Evolutionary conservation across 2,329 filamentous ascomycete genomes (phyloP), one percentile per base, ranked within the genome.

Genomic region (Sarocladium brachiariae): DNA sequence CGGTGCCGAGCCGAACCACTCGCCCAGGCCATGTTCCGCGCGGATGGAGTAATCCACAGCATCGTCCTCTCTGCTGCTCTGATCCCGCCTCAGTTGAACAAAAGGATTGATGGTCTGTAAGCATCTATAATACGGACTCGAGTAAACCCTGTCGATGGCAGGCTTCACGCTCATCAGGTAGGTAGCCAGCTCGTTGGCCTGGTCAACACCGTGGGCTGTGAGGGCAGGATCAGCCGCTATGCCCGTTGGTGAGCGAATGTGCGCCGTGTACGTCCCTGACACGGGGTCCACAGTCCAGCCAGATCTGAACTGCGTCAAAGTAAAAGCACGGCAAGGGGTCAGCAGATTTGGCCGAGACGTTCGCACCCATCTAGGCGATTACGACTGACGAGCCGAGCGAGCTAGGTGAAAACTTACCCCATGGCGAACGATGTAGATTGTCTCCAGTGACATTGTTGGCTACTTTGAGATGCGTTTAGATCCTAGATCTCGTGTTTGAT

Each of bases 1-100:
- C 53, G 83, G 82, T 14, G 91, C 89, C 45, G 81, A 76, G 23
- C 93, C 93, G 65, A 93, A 97, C 86, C 93, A 97, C 72, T 99
- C 93, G 54, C 88, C 85, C 34, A 83, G 60, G 11, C 79, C 80
- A 51, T 72, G 68, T 58, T 84, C 81, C 45, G 74, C 76, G 31
- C 77, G 73, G 54, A 84, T 76, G 34, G 61, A 67, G 51, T 67
- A 57, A 23, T 62, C 56, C 37, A 58, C 55, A 54, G 52, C 52
- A 43, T 48, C 57, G 35, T 43, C 19, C 57, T 33, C 30, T n/a
- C n/a, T n/a, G 11, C 14, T 34, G 21, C 30, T 41, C 37, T 57
- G 53, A 46, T 58, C 52, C 35, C 55, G 61, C 56, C 65, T 62
- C 47, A 81, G 71, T 10, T 71, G 65, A 46, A 84, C 72, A 58